Evolutionary conservation across 2,329 filamentous ascomycete genomes (phyloP).

Genomic region (Sporothrix euskadiensis): DNA sequence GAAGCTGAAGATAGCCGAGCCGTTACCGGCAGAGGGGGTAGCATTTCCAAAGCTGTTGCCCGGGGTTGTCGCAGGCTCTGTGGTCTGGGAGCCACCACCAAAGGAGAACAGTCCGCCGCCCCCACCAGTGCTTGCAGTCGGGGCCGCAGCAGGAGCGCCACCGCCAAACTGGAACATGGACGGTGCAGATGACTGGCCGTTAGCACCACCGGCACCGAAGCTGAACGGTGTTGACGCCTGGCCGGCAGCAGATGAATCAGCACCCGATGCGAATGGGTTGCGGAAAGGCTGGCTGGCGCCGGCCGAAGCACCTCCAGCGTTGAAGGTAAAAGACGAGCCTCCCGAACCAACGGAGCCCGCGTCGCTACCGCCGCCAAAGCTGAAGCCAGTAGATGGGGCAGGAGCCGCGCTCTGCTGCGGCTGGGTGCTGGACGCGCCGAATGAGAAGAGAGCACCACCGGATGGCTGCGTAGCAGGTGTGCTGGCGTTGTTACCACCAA

Average conservation of each 20-base stretch:
- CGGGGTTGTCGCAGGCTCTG: constrained; percentile 33
- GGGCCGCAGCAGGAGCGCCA: neutral
- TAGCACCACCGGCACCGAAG: constrained; percentile 40
- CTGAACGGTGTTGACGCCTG: constrained; percentile 40
- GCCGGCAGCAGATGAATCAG: constrained; percentile 30
- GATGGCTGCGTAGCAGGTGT: constrained; percentile 17
- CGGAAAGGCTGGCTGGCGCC: constrained; percentile 40
- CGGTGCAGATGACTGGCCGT: constrained; percentile 31
- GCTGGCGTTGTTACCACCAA: constrained; percentile 22
- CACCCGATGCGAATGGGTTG: constrained; percentile 43
- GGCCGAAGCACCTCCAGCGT: constrained; percentile 37
- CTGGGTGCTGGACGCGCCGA: constrained; percentile 23
- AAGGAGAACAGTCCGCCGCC: constrained; percentile 42
- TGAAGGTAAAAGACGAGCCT: constrained; percentile 45
- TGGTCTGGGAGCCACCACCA: constrained; percentile 35
- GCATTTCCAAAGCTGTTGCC: constrained; percentile 31
- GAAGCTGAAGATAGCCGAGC: constrained; percentile 39
- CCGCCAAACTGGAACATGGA: constrained; percentile 35
- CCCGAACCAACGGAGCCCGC: constrained; percentile 34
- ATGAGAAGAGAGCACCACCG: constrained; percentile 20
- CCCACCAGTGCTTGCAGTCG: constrained; percentile 22
- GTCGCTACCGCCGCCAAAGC: constrained; percentile 29
- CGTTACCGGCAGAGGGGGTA: constrained; percentile 34
- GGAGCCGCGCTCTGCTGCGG: neutral
- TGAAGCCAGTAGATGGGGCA: neutral